phyloP scores from a whole-genome alignment of 176 grass and related monocot species.

The Oryza officinalis region DNA sequence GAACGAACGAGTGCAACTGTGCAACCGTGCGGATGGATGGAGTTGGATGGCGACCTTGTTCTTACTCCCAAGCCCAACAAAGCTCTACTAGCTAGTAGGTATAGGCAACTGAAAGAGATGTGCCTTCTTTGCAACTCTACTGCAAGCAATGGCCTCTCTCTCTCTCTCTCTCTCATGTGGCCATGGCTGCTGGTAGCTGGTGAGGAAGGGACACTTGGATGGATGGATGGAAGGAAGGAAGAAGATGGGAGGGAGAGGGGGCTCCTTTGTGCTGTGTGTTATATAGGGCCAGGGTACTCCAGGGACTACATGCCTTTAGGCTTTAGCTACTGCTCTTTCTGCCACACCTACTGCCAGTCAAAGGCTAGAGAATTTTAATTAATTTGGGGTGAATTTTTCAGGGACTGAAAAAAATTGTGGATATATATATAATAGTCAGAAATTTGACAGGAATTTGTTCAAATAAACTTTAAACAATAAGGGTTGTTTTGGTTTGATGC shows the following conservation, averaged over 20 bases:
- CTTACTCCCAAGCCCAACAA: background rate
- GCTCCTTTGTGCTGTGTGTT: background rate
- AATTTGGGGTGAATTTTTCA: background rate
- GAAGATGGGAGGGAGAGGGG: background rate
- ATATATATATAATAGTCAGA: background rate
- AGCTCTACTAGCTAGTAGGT: background rate
- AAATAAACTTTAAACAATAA: background rate
- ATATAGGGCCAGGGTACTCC: constrained; percentile 7
- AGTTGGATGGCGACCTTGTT: constrained; percentile 33
- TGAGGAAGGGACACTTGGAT: background rate
- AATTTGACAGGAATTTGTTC: background rate
- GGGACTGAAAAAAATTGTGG: background rate
- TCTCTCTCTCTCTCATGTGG: background rate
- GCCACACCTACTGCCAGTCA: background rate
- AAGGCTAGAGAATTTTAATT: background rate
- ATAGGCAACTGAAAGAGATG: no score
- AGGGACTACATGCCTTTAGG: background rate
- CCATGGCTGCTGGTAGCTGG: constrained; percentile 15
- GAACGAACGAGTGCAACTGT: background rate
- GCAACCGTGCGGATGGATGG: constrained; percentile 12
- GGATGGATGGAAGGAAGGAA: background rate
- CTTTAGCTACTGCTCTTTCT: background rate
- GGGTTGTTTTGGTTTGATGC: no score
- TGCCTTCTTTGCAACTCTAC: background rate
- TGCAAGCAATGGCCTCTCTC: background rate